phyloP scores from a whole-genome alignment of 2,329 filamentous ascomycete genomes.

The Colletotrichum destructivum region DNA sequence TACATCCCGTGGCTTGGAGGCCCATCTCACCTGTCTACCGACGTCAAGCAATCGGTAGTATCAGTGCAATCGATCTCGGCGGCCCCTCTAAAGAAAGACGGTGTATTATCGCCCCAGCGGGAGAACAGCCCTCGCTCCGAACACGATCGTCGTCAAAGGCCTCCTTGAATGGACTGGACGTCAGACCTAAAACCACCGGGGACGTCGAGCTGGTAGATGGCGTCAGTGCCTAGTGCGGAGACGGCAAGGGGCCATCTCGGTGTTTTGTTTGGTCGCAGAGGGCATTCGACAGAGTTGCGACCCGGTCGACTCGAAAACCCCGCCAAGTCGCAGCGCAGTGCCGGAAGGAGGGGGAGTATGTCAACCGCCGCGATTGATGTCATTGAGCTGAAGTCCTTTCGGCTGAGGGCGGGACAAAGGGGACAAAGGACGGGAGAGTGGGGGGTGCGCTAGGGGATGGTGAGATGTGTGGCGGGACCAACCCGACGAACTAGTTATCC shows the following conservation, averaged over 20 bases:
- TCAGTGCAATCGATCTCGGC: conserved; percentile 2
- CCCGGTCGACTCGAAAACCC: conserved; percentile 1
- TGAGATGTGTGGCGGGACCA: background rate
- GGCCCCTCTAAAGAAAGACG: background rate
- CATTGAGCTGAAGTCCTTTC: background rate
- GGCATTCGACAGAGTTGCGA: background rate
- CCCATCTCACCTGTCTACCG: no score
- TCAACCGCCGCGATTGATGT: conserved; percentile 1
- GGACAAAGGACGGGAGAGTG: background rate
- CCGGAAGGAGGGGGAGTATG: background rate
- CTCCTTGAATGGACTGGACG: background rate
- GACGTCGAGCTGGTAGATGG: background rate
- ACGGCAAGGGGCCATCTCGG: background rate
- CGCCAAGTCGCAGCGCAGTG: background rate
- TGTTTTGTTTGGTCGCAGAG: background rate
- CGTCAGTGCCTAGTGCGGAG: no score
- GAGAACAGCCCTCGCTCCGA: background rate
- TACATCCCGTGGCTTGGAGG: background rate
- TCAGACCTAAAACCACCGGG: background rate
- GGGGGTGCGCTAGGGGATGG: background rate
- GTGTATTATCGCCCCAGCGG: background rate
- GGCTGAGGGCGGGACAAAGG: background rate
- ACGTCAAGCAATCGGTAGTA: conserved; percentile 19
- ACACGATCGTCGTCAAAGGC: background rate
- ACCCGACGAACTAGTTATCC: no score